Evolutionary conservation across 129 eudicot species (phyloP), one percentile per base, ranked within the genome.

Genomic region (Flaveria brownii): DNA sequence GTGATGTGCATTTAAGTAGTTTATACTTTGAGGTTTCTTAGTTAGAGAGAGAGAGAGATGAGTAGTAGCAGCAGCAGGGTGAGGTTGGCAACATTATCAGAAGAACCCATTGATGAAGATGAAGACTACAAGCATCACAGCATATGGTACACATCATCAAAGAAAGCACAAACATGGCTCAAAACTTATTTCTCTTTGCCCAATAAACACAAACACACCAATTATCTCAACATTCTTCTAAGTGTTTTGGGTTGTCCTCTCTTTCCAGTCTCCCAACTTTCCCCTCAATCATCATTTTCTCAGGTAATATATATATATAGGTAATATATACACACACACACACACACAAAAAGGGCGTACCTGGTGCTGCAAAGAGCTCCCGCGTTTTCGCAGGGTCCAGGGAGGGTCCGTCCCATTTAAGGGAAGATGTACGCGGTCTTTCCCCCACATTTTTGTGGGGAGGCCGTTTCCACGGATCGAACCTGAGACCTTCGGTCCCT

Each of bases 201-300:
- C 85, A 91, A 91, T 75, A 94, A 88, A 70, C 86, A 96, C 77
- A 89, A 89, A 75, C 90, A 97, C 67, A 85, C 17, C 61, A 81
- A 84, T 39, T 65, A 94, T 75, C 93, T 91, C 83, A 91, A 85
- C 57, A 71, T 91, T 76, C 96, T 94, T 64, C 64, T 94, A 9
- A 91, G 97, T 78, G 98, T 94, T 82, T 85, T 94, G 71, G 99
- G 92, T 18, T 94, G 97, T 84, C 99, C 99, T 74, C 96, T 94
- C 12, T 87, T 88, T 42, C 98, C 98, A 55, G 82, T 93, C 57
- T 87, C 99, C 16, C 36, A 83, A 33, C 72, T 86, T 47, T 70
- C 76, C 63, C 86, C 86, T 17, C 61, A 43, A 52, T 75, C 76
- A 14, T 66, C 87, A 71, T 18, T 42, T 68, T 59, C 60, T 41